A percentile compares a stretch with the other conserved stretches of the same genome.
These are phyloP conservation scores for Phallus indusiatus DNA, from an alignment of 768 basidiomycete species.

Conservation along the genomic window DNA sequence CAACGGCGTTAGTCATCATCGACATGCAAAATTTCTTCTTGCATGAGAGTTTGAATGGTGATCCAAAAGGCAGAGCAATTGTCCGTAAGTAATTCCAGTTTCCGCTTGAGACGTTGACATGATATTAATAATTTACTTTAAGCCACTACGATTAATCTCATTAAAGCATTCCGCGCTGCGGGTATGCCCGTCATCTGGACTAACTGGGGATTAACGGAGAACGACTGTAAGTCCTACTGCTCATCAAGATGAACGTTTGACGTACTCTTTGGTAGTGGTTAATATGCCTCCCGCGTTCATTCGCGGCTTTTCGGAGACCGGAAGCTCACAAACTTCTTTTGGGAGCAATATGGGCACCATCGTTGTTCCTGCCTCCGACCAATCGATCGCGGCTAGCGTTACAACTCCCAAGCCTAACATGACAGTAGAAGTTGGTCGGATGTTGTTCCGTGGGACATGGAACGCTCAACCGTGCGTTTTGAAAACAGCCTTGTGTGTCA, in stretches of 20 bases:
- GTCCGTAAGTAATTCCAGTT: not conserved
- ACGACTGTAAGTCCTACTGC: not conserved
- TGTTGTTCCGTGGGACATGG: not conserved
- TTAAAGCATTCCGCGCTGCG: not conserved
- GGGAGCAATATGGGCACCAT: not conserved
- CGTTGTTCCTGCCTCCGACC: not conserved
- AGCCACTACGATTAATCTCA: not conserved
- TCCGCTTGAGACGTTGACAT: not conserved
- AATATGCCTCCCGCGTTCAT: conserved; percentile 3
- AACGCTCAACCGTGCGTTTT: not conserved
- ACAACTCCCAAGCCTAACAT: not conserved
- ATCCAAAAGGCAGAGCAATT: not conserved
- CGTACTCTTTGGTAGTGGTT: not conserved
- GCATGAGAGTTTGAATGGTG: not conserved
- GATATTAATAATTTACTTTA: not conserved
- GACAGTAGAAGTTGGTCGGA: not conserved
- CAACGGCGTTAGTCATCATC: not conserved
- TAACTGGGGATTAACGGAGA: not conserved
- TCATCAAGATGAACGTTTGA: not conserved
- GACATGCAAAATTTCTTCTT: conserved; percentile 4
- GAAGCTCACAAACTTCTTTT: not conserved
- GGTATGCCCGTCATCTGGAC: not conserved
- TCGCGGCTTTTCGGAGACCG: not conserved
- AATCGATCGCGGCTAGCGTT: not conserved
- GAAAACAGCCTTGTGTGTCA: too few species aligned